Conservation (phyloP, 2,329 filamentous ascomycete genomes). For the Ilyonectria sp. region DNA sequence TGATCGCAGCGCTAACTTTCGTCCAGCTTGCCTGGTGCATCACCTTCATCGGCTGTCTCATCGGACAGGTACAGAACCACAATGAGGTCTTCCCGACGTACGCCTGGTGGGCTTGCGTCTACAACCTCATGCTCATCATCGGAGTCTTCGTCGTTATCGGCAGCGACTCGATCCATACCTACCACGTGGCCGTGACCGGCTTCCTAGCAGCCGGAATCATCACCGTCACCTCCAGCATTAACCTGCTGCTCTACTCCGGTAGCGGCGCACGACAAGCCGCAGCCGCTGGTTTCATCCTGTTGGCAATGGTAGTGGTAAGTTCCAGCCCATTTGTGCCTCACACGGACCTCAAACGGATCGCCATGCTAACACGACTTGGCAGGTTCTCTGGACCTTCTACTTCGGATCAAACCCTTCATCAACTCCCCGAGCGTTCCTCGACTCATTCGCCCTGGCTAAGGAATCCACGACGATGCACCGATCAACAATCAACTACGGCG, state of each 20-base stretch:
- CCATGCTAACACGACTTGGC: slow-evolving; percentile 30
- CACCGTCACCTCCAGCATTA: slow-evolving; percentile 88
- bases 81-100: slow-evolving; percentile 80
- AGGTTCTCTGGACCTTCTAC: slow-evolving; percentile 99
- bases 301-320: slow-evolving; percentile 93
- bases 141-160: slow-evolving; percentile 88
- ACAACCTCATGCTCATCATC: slow-evolving; percentile 85
- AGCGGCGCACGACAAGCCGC: slow-evolving; percentile 85
- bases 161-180: slow-evolving; percentile 87
- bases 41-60: slow-evolving; percentile 87
- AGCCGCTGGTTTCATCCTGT: slow-evolving; percentile 91
- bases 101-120: slow-evolving; percentile 92
- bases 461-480: slow-evolving; percentile 79
- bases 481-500: slow-evolving; percentile 82
- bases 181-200: slow-evolving; percentile 91
- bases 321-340: too few species aligned
- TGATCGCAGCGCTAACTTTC: slow-evolving; percentile 38
- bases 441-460: slow-evolving; percentile 95
- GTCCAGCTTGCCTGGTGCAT: slow-evolving; percentile 93
- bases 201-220: slow-evolving; percentile 89
- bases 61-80: slow-evolving; percentile 71
- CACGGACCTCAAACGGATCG: neutral
- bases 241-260: slow-evolving; percentile 85
- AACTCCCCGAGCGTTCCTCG: slow-evolving; percentile 89
- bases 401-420: slow-evolving; percentile 94